Evolutionary conservation across 768 basidiomycete genomes (phyloP), one percentile per base, ranked within the genome.

Genomic region (Amyloporia xantha): DNA sequence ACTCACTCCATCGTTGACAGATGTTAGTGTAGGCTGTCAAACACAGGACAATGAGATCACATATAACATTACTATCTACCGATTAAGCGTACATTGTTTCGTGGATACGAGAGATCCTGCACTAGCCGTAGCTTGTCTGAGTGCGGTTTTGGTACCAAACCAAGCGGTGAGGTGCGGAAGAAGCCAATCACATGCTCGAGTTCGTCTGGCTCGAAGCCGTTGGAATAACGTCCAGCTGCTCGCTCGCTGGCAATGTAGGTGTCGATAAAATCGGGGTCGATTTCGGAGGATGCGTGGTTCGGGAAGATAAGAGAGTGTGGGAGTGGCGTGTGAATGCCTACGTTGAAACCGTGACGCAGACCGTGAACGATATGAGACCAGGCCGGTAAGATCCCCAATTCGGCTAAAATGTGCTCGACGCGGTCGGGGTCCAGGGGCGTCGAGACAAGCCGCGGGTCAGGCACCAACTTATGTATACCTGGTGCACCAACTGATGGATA

Each of bases 151-250:
- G 67, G 68, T 0, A 75, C 64, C 0, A 72, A 55, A 0, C 66
- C 67, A 0, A 77, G 55, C 0, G 74, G 76, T 0, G 70, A 69
- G 0, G 73, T 64, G 0, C 50, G 52, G 38, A 76, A 77, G 0
- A 65, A 66, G 0, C 75, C 72, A 25, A 76, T 74, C 7, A 68
- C 7, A 2, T 0, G 11, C 17, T 62, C 56, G 10, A 62, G 47
- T 17, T 60, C 55, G 26, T 1, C 47, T n/a, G 59, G 66, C 0
- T 52, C 47, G 53, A 62, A 72, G 1, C 62, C 54, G 0, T 45
- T 27, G 0, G 71, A 62, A 49, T 71, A 72, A 12, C 62, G 62
- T 2, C 64, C 59, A 5, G 61, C 62, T 0, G 52, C 54, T 0
- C 66, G 55, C 48, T 74, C 66, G 21, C 43, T 30, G 0, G 42